Base-by-base conservation (phyloP, 2,329 filamentous ascomycete species). In the Hypomyces perniciosus region DNA sequence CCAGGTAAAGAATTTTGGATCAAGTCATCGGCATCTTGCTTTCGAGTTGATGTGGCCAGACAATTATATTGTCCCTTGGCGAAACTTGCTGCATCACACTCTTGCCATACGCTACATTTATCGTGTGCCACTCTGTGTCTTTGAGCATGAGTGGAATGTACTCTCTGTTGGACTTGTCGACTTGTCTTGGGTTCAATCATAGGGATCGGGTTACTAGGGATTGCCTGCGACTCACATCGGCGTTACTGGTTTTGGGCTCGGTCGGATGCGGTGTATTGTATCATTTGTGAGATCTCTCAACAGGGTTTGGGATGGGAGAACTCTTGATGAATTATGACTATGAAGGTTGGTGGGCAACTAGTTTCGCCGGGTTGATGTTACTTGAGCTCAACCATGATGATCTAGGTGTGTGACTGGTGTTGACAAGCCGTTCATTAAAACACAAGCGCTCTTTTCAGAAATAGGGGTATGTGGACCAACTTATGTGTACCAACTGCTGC, bases 1-100 rank as follows among this genome's bases (percentile, higher is more conserved):
- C 88, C 13, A 77, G 87, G 68, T 88, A 62, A 69, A 13, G n/a
- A 8, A 4, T 12, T 35, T 42, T 13, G 27, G 5, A 26, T 42
- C 4, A 26, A 6, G 13, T 28, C 6, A 20, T 38, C 12, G n/a
- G 20, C 35, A 38, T 38, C 35, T 12, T 38, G 10, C 10, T 38
- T 38, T 20, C 20, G 20, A 20, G 20, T 20, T 20, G 20, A 20
- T 20, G 2, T 20, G 20, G 20, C 20, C 20, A 20, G 20, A 20
- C 20, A 20, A 3, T 20, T 38, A 2, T 20, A 38, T 13, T n/a
- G 5, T 12, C 20, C 10, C 35, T 38, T 38, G 35, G 35, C 9
- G 20, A 20, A 38, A 12, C 34, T 10, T 13, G 7, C 20, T 13
- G 35, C 20, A 12, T 9, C 35, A 38, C n/a, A 8, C 12, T n/a